Percentiles rank a stretch among this genome's conserved stretches.
Evolutionary conservation across 2,329 filamentous ascomycete genomes (phyloP).

Genomic region (Rutstroemia sp.): DNA sequence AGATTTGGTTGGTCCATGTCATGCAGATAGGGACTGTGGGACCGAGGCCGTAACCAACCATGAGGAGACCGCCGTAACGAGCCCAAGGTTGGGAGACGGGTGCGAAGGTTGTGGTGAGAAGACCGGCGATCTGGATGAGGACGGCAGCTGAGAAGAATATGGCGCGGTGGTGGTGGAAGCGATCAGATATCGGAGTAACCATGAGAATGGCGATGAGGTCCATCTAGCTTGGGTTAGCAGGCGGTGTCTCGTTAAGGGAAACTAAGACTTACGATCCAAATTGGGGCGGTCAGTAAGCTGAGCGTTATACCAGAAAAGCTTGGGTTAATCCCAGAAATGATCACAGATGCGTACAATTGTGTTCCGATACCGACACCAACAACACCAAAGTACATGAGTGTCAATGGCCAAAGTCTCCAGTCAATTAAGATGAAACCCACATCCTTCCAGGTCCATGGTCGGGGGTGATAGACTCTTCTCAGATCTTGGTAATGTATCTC

Average conservation of each 20-base stretch:
- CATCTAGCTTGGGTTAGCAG: conserved; percentile 46
- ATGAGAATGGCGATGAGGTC: conserved; percentile 82
- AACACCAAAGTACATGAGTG: conserved; percentile 91
- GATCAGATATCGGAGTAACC: conserved; percentile 77
- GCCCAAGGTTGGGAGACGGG: conserved; percentile 63
- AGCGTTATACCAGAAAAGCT: conserved; percentile 65
- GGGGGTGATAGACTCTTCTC: conserved; percentile 68
- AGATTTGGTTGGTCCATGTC: conserved; percentile 88
- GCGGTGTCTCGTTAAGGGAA: background rate
- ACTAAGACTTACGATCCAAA: conserved; percentile 67
- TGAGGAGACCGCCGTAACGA: conserved; percentile 78
- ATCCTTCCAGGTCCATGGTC: conserved; percentile 66
- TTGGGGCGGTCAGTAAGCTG: conserved; percentile 79
- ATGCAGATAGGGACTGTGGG: conserved; percentile 90
- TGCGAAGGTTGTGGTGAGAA: conserved; percentile 73
- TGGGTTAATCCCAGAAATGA: conserved; percentile 73
- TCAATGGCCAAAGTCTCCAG: conserved; percentile 81
- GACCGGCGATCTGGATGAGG: conserved; percentile 72
- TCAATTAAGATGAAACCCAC: conserved; percentile 66
- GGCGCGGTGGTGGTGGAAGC: conserved; percentile 73
- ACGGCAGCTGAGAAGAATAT: conserved; percentile 74
- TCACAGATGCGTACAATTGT: conserved; percentile 80
- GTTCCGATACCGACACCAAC: conserved; percentile 88
- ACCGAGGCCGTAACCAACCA: conserved; percentile 84
- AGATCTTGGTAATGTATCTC: conserved; percentile 77